Evolutionary conservation across 2,329 filamentous ascomycete genomes (phyloP).

Genomic region (Xylaria sp.): DNA sequence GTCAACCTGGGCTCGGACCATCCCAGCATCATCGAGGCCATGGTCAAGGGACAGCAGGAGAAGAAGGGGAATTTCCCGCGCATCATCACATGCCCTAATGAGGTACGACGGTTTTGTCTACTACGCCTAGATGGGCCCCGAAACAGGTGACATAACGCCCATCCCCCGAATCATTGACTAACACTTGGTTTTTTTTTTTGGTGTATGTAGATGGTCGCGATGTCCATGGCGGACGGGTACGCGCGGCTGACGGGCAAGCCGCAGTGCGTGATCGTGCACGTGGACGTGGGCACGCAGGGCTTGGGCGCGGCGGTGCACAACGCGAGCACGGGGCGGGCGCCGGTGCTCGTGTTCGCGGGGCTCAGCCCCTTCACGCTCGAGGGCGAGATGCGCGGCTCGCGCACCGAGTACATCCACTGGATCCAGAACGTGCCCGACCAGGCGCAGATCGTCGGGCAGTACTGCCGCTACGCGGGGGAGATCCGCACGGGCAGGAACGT

Average conservation of each 20-base stretch:
- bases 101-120: conserved; percentile 51
- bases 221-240: conserved; percentile 84
- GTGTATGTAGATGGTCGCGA: conserved; percentile 74
- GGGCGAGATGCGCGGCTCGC: conserved; percentile 74
- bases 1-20: conserved; percentile 74
- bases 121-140: neutral
- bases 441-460: conserved; percentile 78
- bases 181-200: no score
- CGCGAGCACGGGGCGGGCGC: conserved; percentile 72
- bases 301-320: conserved; percentile 80
- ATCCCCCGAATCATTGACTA: neutral
- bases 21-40: conserved; percentile 78
- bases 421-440: conserved; percentile 84
- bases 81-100: conserved; percentile 80
- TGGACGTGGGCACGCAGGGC: conserved; percentile 81
- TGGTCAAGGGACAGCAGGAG: conserved; percentile 74
- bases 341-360: conserved; percentile 78
- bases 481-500: conserved; percentile 84
- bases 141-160: conserved; percentile 2
- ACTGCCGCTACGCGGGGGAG: conserved; percentile 82
- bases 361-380: conserved; percentile 76
- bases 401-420: conserved; percentile 86
- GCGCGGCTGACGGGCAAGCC: conserved; percentile 72
- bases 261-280: conserved; percentile 78
- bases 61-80: conserved; percentile 66